These are phyloP conservation scores for Plasmodium vivax DNA, from an alignment of 169 alveolate species.

Conservation along the genomic window DNA sequence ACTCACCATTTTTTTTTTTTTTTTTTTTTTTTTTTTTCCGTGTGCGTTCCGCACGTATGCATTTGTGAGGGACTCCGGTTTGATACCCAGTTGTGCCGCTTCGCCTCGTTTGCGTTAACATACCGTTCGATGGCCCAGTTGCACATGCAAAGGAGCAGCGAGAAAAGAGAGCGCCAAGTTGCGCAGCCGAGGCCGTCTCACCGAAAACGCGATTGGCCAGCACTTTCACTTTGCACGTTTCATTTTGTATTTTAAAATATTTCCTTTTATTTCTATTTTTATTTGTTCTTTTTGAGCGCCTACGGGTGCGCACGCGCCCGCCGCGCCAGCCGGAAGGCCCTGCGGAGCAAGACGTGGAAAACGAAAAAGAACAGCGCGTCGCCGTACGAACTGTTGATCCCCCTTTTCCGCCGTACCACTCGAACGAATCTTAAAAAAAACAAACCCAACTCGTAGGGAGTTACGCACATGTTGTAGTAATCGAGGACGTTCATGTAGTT, in stretches of 20 bases:
- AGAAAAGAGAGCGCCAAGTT: neutral
- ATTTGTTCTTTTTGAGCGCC: neutral
- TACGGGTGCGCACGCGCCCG: neutral
- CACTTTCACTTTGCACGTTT: neutral
- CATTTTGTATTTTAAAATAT: neutral
- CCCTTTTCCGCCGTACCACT: slow-evolving; percentile 8
- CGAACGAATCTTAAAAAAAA: slow-evolving; percentile 64
- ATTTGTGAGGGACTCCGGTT: neutral
- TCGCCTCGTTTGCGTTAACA: neutral
- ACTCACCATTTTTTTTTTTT: neutral
- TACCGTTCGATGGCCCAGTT: neutral
- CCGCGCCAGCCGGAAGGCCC: slow-evolving; percentile 17
- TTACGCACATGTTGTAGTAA: slow-evolving; percentile 28
- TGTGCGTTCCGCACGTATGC: neutral
- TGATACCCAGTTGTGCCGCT: neutral
- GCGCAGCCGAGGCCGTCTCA: neutral
- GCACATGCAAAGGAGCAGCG: neutral
- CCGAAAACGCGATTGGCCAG: neutral
- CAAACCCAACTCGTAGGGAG: slow-evolving; percentile 43
- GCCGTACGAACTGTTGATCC: slow-evolving; percentile 22
- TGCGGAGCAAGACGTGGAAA: slow-evolving; percentile 33
- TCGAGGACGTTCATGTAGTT: slow-evolving; percentile 53
- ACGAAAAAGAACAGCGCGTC: slow-evolving; percentile 43
- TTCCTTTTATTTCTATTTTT: neutral
- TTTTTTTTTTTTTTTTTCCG: neutral